Conservation (phyloP, 179 eudicot genomes). For the Actinidia chinensis region DNA sequence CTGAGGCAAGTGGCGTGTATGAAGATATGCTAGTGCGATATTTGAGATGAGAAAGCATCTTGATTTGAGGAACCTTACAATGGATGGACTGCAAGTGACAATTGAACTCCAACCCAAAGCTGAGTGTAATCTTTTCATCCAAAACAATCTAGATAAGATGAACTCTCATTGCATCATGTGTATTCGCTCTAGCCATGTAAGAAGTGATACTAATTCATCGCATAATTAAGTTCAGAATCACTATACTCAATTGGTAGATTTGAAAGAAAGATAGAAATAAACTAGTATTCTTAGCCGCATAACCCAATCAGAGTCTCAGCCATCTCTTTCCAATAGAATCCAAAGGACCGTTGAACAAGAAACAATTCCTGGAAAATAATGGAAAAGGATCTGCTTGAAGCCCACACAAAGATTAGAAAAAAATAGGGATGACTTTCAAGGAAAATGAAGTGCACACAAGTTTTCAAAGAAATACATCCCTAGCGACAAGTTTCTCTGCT, state of each 20-base stretch:
- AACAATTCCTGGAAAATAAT: constrained; percentile 62
- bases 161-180: no score
- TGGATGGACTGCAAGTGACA: constrained; percentile 75
- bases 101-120: constrained; percentile 74
- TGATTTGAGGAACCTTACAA: constrained; percentile 59
- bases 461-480: no score
- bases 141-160: no score
- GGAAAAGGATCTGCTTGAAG: background rate
- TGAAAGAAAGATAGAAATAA: background rate
- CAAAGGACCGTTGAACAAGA: constrained; percentile 53
- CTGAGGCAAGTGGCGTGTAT: constrained; percentile 36
- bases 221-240: constrained; percentile 7
- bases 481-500: no score
- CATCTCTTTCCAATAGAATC: constrained; percentile 85
- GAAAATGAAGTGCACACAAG: no score
- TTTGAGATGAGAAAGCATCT: constrained; percentile 63
- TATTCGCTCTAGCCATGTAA: constrained; percentile 70
- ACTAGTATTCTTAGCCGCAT: constrained; percentile 24
- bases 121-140: constrained; percentile 59
- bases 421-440: no score
- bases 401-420: no score
- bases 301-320: constrained; percentile 96
- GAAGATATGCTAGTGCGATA: constrained; percentile 45
- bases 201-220: constrained; percentile 17
- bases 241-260: background rate